A percentile compares a stretch with the other conserved stretches of the same genome.
phyloP scores from a whole-genome alignment of 148 eudicot genomes.

The Rhododendron mucronatum region DNA sequence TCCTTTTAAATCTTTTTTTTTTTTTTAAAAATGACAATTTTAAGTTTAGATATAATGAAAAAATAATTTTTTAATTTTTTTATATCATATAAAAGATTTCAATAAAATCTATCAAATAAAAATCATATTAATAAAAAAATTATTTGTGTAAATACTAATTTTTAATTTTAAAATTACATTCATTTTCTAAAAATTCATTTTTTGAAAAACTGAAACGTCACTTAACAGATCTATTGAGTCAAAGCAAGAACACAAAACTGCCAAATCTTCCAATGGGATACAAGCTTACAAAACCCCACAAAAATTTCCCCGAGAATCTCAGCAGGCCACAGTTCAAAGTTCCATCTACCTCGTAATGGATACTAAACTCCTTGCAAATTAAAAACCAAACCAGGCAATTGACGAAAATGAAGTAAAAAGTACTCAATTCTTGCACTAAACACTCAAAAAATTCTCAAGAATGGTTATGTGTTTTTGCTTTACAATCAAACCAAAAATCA shows the following conservation, averaged over 20 bases:
- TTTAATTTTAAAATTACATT: too few species aligned
- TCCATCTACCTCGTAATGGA: not conserved
- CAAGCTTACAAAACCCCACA: not conserved
- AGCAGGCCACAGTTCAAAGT: not conserved
- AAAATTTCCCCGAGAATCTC: not conserved
- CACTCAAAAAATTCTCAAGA: not conserved
- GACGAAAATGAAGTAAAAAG: not conserved
- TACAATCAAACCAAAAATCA: conserved; percentile 4
- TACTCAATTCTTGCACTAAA: not conserved
- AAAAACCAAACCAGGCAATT: not conserved
- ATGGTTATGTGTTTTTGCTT: conserved; percentile 6
- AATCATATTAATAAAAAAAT: too few species aligned
- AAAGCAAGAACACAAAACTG: not conserved
- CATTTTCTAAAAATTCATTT: too few species aligned
- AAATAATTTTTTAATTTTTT: too few species aligned
- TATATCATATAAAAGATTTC: too few species aligned
- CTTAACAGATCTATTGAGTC: not conserved
- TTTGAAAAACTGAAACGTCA: too few species aligned
- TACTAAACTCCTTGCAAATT: not conserved
- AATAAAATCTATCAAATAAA: too few species aligned
- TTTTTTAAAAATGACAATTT: too few species aligned
- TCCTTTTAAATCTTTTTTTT: too few species aligned
- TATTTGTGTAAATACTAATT: too few species aligned
- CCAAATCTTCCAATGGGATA: not conserved
- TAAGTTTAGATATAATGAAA: too few species aligned